These are phyloP conservation scores for Rachicladosporium sp. DNA, from an alignment of 2,329 filamentous ascomycete genomes.

Conservation along the genomic window DNA sequence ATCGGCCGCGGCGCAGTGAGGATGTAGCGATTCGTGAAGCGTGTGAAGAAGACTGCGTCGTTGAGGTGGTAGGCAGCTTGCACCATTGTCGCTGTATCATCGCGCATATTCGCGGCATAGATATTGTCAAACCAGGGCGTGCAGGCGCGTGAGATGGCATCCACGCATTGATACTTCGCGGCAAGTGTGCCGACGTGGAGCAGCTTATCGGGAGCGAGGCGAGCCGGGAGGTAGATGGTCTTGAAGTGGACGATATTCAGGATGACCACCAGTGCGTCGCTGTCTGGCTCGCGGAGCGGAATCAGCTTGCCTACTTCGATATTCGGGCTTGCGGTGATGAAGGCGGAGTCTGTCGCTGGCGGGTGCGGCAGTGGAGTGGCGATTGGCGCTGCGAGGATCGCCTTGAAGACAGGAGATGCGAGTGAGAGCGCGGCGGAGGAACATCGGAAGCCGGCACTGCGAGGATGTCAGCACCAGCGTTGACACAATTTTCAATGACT, in stretches of 20 bases:
- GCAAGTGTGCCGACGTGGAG: slow-evolving; percentile 12
- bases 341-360: slow-evolving; percentile 2
- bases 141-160: slow-evolving; percentile 13
- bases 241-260: slow-evolving; percentile 17
- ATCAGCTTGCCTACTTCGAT: slow-evolving; percentile 5
- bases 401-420: slow-evolving; percentile 8
- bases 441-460: slow-evolving; percentile 12
- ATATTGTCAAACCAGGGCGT: slow-evolving; percentile 18
- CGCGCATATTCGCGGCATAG: slow-evolving; percentile 6
- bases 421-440: slow-evolving; percentile 8
- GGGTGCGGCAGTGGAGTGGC: background rate
- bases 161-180: slow-evolving; percentile 14
- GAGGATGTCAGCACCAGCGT: too few species aligned
- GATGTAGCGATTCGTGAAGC: slow-evolving; percentile 17
- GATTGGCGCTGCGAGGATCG: slow-evolving; percentile 5
- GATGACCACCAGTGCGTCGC: slow-evolving; percentile 15
- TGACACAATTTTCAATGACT: too few species aligned
- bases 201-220: slow-evolving; percentile 12
- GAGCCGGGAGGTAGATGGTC: slow-evolving; percentile 14
- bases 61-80: slow-evolving; percentile 16
- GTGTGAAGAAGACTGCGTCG: slow-evolving; percentile 18
- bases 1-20: slow-evolving; percentile 3
- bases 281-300: slow-evolving; percentile 13
- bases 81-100: slow-evolving; percentile 11
- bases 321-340: background rate